Percentiles rank a stretch among this genome's conserved stretches.
phyloP scores from a whole-genome alignment of 805 yeast genomes.

The Saccharomycopsis vini region DNA sequence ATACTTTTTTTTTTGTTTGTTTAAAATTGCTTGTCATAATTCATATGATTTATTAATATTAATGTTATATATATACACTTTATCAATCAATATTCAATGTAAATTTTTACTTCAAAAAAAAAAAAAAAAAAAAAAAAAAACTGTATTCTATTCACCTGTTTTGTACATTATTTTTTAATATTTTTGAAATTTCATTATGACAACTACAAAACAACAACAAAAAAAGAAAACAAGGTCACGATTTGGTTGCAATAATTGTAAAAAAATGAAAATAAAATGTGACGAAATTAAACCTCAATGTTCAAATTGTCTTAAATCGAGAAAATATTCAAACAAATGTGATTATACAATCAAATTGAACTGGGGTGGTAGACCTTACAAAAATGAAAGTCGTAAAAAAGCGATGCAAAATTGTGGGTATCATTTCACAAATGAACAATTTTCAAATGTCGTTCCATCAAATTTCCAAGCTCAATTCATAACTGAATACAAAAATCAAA shows the following conservation, averaged over 20 bases:
- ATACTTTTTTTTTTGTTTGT: too few species aligned
- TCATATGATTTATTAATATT: too few species aligned
- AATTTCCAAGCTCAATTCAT: conserved; percentile 1
- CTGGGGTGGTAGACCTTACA: conserved; percentile 72
- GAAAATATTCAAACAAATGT: conserved; percentile 31
- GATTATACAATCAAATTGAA: conserved; percentile 55
- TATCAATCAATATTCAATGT: too few species aligned
- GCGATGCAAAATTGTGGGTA: conserved; percentile 19
- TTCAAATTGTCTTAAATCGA: conserved; percentile 41
- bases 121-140: too few species aligned
- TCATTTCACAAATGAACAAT: neutral
- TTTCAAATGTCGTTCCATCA: neutral
- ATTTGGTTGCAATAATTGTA: conserved; percentile 34
- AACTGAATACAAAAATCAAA: neutral
- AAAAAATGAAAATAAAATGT: conserved; percentile 56
- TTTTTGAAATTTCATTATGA: too few species aligned
- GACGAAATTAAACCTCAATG: conserved; percentile 61
- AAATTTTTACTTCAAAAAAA: too few species aligned
- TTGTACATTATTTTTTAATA: too few species aligned
- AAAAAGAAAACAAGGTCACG: conserved; percentile 12
- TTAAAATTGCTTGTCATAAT: too few species aligned
- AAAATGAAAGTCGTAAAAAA: conserved; percentile 25
- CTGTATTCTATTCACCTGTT: too few species aligned
- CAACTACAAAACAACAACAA: too few species aligned
- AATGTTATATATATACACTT: too few species aligned